Evolutionary conservation across 371 early-diverging fungal genomes (phyloP), one percentile per base, ranked within the genome.

Genomic region (Dipsacomyces acuminosporus): DNA sequence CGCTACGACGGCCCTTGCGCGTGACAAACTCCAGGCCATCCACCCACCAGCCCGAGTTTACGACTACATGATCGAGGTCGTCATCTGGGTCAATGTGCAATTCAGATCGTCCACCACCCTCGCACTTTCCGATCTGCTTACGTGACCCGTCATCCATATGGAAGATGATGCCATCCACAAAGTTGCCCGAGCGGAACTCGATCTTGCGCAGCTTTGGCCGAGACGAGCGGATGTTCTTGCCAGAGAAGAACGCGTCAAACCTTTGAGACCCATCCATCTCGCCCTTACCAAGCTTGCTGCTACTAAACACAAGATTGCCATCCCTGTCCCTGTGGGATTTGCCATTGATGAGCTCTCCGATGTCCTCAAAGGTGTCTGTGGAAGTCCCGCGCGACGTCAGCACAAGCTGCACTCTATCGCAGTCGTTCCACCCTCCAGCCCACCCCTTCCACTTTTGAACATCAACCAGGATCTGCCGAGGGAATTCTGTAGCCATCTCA

Each of bases 11-110:
- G 20, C 83, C 82, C 26, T 55, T 59, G n/a, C 58, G 62, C 1
- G 80, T 71, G 25, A 73, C 62, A 48, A 84, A 71, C 54, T 81
- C 80, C 0, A 85, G 26, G 0, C 85, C 83, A 56, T 85, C 85
- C 44, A 85, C 75, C 77, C 79, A 84, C 40, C 71, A 77, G 18
- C 85, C 84, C 20, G 76, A 55, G 1, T 72, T 58, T 17, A 81
- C 76, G 19, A 69, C 22, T 11, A 85, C 48, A 3, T 71, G 62
- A 22, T 62, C 62, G 42, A 84, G 64, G 1, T 44, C 48, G 36
- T 84, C 84, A 9, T 74, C 78, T 1, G 60, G 48, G 11, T 56
- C 45, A 21, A 69, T 59, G 1, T 26, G 24, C 22, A 69, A 13
- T 17, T 49, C 48, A 7, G 36, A 22, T 8, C 38, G 25, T n/a